phyloP scores from a whole-genome alignment of 2,329 filamentous ascomycete genomes.

The Epichloe sp. region DNA sequence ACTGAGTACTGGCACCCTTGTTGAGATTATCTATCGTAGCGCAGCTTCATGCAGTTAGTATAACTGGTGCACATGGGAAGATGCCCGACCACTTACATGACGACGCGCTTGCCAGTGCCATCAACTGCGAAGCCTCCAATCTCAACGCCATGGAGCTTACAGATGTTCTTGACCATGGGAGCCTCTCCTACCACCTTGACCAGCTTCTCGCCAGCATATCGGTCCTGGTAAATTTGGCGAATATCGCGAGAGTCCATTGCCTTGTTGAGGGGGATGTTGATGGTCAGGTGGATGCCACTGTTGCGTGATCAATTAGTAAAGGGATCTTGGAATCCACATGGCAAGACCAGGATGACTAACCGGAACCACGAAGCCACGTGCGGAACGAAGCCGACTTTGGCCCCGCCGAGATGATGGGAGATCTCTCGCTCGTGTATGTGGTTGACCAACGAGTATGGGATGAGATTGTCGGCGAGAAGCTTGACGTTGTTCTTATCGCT shows the following conservation, averaged over 20 bases:
- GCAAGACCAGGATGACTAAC: neutral
- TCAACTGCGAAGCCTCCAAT: slow-evolving; percentile 95
- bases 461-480: slow-evolving; percentile 55
- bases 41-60: slow-evolving; percentile 21
- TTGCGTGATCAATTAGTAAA: neutral
- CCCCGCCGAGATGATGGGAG: slow-evolving; percentile 57
- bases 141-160: slow-evolving; percentile 76
- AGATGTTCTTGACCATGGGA: slow-evolving; percentile 74
- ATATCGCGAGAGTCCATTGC: slow-evolving; percentile 86
- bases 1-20: slow-evolving; percentile 89
- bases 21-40: slow-evolving; percentile 87
- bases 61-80: slow-evolving; percentile 23
- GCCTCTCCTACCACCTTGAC: slow-evolving; percentile 85
- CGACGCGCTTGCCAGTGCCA: slow-evolving; percentile 75
- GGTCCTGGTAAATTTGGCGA: slow-evolving; percentile 86
- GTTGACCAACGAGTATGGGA: slow-evolving; percentile 66
- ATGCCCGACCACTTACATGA: slow-evolving; percentile 37
- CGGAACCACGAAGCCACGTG: slow-evolving; percentile 91
- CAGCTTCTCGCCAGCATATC: slow-evolving; percentile 90
- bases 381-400: slow-evolving; percentile 68
- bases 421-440: slow-evolving; percentile 95
- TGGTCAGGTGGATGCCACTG: slow-evolving; percentile 82
- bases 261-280: slow-evolving; percentile 76
- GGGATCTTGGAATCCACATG: too few relatives aligned
- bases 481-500: slow-evolving; percentile 87